A percentile compares a stretch with the other conserved stretches of the same genome.
Conservation (phyloP, 305 asterid genomes). For the Fraxinus floribunda region DNA sequence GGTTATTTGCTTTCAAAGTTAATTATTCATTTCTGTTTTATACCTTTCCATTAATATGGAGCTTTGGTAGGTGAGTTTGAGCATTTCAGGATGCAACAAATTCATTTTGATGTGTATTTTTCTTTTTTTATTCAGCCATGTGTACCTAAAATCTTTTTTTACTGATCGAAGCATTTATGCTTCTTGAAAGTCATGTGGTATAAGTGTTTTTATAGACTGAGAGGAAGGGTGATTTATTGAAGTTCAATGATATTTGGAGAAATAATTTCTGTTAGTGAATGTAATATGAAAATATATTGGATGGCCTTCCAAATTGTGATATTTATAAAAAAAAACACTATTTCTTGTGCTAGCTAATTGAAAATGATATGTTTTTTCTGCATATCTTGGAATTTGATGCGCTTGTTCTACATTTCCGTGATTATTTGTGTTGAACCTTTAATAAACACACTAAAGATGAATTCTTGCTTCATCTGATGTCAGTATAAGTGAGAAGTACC, state of each 20-base stretch:
- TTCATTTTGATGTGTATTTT: slow-evolving; percentile 7
- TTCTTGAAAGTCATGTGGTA: slow-evolving; percentile 16
- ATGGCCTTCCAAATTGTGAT: slow-evolving; percentile 9
- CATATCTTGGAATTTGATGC: slow-evolving; percentile 14
- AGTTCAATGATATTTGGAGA: slow-evolving; percentile 2
- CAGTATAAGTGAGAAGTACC: slow-evolving; percentile 10
- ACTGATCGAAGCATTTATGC: neutral
- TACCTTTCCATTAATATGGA: slow-evolving; percentile 1
- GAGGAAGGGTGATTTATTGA: neutral
- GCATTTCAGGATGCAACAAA: slow-evolving; percentile 15
- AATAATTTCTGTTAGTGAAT: slow-evolving; percentile 8
- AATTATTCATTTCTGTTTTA: neutral
- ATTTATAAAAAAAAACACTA: slow-evolving; percentile 1
- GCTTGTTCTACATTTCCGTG: neutral
- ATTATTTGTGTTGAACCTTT: slow-evolving; percentile 14
- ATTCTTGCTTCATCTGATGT: slow-evolving; percentile 12
- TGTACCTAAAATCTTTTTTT: slow-evolving; percentile 6
- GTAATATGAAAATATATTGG: neutral
- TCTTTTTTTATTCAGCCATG: slow-evolving; percentile 5
- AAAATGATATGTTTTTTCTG: neutral
- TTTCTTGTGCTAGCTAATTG: slow-evolving; percentile 15
- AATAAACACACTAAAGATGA: neutral
- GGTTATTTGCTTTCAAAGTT: slow-evolving; percentile 41
- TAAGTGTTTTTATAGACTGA: slow-evolving; percentile 2
- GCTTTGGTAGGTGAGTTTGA: neutral